A percentile compares a stretch with the other conserved stretches of the same genome.
These are phyloP conservation scores for Crithidia mellificae DNA, from an alignment of 208 protist species.

Conservation along the genomic window DNA sequence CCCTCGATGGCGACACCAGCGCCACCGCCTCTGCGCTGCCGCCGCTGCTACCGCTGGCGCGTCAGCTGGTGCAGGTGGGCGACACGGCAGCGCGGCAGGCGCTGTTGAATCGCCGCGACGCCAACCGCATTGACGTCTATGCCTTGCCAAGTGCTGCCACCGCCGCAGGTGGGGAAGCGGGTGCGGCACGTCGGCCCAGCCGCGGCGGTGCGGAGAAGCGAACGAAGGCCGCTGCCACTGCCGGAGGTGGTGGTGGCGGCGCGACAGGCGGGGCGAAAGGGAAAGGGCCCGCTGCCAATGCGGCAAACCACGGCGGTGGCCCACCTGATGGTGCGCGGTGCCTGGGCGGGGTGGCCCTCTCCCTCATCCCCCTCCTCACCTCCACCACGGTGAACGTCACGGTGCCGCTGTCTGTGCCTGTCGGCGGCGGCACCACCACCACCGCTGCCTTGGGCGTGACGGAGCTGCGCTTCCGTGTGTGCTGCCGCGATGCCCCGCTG, in stretches of 20 bases:
- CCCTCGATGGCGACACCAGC: neutral
- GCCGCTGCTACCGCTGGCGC: constrained; percentile 17
- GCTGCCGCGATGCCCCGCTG: constrained; percentile 21
- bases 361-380: constrained; percentile 26
- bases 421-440: neutral
- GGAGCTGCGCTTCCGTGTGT: constrained; percentile 26
- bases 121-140: constrained; percentile 33
- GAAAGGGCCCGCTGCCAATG: constrained; percentile 1
- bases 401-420: constrained; percentile 1
- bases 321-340: constrained; percentile 20
- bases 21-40: constrained; percentile 27
- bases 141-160: neutral
- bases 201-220: constrained; percentile 6
- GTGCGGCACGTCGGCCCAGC: neutral
- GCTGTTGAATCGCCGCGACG: constrained; percentile 20
- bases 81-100: constrained; percentile 10
- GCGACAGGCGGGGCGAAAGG: constrained; percentile 13
- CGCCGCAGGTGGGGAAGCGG: neutral
- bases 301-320: neutral
- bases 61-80: constrained; percentile 11
- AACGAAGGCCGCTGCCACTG: constrained; percentile 1
- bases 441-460: neutral
- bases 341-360: constrained; percentile 16
- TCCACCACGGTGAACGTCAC: constrained; percentile 17
- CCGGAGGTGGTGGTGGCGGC: no score